A percentile compares a stretch with the other conserved stretches of the same genome.
These are phyloP conservation scores for Tirmania nivea DNA, from an alignment of 495 filamentous ascomycete species.

Conservation along the genomic window DNA sequence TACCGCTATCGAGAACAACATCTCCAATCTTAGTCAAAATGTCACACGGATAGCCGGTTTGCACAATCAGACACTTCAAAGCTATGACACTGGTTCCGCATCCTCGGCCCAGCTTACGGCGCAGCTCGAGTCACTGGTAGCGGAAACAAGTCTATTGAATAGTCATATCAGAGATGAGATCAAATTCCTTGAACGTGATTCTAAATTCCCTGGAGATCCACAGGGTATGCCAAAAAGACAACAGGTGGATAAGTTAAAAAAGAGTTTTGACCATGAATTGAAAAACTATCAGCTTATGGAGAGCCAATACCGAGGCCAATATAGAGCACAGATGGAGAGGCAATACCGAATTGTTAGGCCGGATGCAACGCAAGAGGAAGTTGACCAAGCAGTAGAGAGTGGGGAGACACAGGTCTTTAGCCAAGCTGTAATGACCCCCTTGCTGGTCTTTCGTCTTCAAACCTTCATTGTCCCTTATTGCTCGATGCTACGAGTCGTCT, in stretches of 20 bases:
- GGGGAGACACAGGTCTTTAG: slow-evolving; percentile 58
- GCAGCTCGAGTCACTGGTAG: slow-evolving; percentile 36
- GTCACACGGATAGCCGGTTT: slow-evolving; percentile 12
- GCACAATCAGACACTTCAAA: slow-evolving; percentile 14
- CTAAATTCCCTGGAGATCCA: slow-evolving; percentile 32
- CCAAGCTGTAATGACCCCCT: slow-evolving; percentile 31
- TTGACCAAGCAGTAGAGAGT: slow-evolving; percentile 44
- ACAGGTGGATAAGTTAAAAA: slow-evolving; percentile 42
- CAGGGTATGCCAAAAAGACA: slow-evolving; percentile 33
- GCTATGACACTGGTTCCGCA: slow-evolving; percentile 12
- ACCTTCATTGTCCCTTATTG: not conserved
- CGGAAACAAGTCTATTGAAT: slow-evolving; percentile 43
- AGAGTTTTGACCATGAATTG: slow-evolving; percentile 39
- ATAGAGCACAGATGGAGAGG: slow-evolving; percentile 46
- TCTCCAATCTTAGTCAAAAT: slow-evolving; percentile 12
- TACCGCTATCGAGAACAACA: slow-evolving; percentile 6
- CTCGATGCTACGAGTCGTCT: too few relatives aligned
- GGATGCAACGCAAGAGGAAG: slow-evolving; percentile 41
- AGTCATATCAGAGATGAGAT: slow-evolving; percentile 44
- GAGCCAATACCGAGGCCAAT: slow-evolving; percentile 37
- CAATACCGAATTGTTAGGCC: slow-evolving; percentile 61
- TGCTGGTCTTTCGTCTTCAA: not conserved
- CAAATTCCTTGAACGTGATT: slow-evolving; percentile 41
- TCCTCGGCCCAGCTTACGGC: slow-evolving; percentile 4
- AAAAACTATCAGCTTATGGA: slow-evolving; percentile 43